phyloP scores from a whole-genome alignment of 768 basidiomycete species.

The Suillus variegatus region DNA sequence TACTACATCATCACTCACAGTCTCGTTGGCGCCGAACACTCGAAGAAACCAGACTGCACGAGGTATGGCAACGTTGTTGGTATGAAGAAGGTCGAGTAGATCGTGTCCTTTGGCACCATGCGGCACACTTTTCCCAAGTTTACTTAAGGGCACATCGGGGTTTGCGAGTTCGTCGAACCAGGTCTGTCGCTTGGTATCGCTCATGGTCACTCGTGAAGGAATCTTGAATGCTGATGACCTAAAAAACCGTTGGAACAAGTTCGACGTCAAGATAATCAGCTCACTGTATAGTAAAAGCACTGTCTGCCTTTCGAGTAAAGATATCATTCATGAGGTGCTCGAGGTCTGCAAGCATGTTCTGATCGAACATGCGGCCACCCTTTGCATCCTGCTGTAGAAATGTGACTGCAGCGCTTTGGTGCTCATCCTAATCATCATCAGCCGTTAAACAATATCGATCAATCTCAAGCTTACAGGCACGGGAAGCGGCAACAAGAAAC shows the following conservation, averaged over 20 bases:
- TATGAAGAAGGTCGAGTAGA: slow-evolving; percentile 75
- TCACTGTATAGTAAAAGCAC: slow-evolving; percentile 62
- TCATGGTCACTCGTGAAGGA: slow-evolving; percentile 80
- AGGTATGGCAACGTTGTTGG: slow-evolving; percentile 73
- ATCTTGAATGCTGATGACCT: slow-evolving; percentile 71
- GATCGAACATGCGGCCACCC: slow-evolving; percentile 50
- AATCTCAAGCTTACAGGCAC: slow-evolving; percentile 53
- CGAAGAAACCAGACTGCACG: slow-evolving; percentile 88
- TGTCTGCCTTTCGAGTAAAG: slow-evolving; percentile 62
- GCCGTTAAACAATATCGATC: neutral
- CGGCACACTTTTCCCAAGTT: slow-evolving; percentile 82
- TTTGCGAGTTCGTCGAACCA: slow-evolving; percentile 87
- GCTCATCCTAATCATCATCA: slow-evolving; percentile 24
- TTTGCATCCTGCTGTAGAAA: slow-evolving; percentile 19
- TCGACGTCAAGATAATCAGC: slow-evolving; percentile 24
- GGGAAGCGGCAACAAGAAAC: slow-evolving; percentile 52
- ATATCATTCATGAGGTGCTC: slow-evolving; percentile 80
- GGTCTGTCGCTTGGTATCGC: slow-evolving; percentile 73
- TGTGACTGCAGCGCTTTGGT: slow-evolving; percentile 15
- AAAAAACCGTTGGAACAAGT: slow-evolving; percentile 4
- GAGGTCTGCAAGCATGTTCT: slow-evolving; percentile 55
- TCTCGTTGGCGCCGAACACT: slow-evolving; percentile 86
- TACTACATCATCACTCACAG: slow-evolving; percentile 43
- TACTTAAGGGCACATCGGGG: slow-evolving; percentile 76
- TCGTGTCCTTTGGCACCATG: slow-evolving; percentile 87